Percentiles rank a stretch among this genome's conserved stretches.
These are phyloP conservation scores for Forsythia viridissima DNA, from an alignment of 257 asterid genomes.

Conservation along the genomic window DNA sequence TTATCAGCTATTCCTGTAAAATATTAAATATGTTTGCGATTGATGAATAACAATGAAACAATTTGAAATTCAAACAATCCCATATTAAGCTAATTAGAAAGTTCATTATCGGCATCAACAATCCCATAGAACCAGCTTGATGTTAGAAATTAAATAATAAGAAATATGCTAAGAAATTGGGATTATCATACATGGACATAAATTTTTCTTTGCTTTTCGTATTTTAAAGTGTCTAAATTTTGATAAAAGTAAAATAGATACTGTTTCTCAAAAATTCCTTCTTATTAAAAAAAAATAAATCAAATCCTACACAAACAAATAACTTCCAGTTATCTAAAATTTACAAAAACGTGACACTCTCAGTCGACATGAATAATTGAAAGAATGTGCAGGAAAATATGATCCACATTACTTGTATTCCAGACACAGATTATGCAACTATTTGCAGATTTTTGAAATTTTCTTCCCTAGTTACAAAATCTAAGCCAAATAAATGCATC, in stretches of 20 bases:
- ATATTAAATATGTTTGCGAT: not conserved
- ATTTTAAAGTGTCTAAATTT: not conserved
- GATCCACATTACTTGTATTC: not conserved
- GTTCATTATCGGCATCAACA: not conserved
- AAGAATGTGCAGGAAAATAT: not conserved
- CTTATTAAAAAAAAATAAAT: not conserved
- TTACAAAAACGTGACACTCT: not conserved
- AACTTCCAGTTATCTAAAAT: not conserved
- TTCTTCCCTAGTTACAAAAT: not conserved
- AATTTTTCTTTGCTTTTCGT: not conserved
- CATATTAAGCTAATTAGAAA: not conserved
- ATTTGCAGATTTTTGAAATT: not conserved
- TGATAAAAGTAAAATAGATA: conserved; percentile 1
- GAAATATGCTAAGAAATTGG: not conserved
- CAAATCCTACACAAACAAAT: not conserved
- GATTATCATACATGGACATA: not conserved
- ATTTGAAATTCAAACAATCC: not conserved
- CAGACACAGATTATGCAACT: not conserved
- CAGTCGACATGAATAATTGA: not conserved
- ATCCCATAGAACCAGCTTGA: not conserved
- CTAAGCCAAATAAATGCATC: not conserved
- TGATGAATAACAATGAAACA: not conserved
- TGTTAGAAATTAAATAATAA: no score
- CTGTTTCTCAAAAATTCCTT: not conserved
- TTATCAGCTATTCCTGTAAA: conserved; percentile 1